Conservation (phyloP, 371 early-diverging fungal genomes). For the Mortierella sp. region DNA sequence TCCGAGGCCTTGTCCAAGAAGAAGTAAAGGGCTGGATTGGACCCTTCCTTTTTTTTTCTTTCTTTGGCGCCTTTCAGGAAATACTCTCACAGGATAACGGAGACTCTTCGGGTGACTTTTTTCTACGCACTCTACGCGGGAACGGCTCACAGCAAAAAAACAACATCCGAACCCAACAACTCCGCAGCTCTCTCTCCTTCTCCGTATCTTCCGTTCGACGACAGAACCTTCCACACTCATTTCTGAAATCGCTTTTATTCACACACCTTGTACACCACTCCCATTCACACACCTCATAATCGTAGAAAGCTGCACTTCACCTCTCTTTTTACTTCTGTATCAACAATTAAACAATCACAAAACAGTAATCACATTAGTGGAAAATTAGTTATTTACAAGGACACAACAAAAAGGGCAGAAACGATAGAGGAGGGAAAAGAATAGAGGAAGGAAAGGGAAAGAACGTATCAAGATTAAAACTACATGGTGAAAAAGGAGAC, state of each 20-base stretch:
- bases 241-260: too few relatives aligned
- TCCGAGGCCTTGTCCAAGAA: slow-evolving; percentile 54
- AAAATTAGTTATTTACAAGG: slow-evolving; percentile 3
- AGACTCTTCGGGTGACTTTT: background rate
- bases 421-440: background rate
- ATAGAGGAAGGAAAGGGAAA: background rate
- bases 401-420: background rate
- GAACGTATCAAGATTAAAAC: background rate
- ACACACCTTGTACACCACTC: too few relatives aligned
- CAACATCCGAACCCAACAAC: too few relatives aligned
- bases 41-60: background rate
- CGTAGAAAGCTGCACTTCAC: background rate
- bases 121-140: background rate
- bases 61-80: background rate
- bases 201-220: too few relatives aligned
- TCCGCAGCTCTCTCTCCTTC: too few relatives aligned
- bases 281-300: background rate
- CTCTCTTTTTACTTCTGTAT: background rate
- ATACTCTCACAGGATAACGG: background rate
- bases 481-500: background rate
- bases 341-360: slow-evolving; percentile 1
- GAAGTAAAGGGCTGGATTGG: slow-evolving; percentile 33
- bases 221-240: too few relatives aligned
- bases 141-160: too few relatives aligned
- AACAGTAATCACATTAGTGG: background rate